Evolutionary conservation across 139 green algal species (phyloP).

Genomic region (Chara braunii): DNA sequence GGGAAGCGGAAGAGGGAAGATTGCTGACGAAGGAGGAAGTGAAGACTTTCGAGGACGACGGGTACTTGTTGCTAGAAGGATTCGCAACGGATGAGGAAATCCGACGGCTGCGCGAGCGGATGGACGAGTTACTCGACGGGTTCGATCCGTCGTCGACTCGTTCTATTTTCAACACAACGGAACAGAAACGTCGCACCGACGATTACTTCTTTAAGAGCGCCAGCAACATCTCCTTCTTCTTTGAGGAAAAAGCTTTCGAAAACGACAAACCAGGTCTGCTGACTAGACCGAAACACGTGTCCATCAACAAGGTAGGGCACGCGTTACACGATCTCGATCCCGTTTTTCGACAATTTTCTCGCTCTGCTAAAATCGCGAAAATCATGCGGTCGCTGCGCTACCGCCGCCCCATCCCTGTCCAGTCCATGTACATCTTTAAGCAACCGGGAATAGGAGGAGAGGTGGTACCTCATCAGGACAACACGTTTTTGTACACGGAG

Average conservation of each 20-base stretch:
- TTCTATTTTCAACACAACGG: too few relatives aligned
- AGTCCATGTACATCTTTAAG: constrained; percentile 93
- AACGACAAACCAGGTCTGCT: constrained; percentile 39
- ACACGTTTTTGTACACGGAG: constrained; percentile 80
- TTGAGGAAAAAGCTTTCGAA: constrained; percentile 71
- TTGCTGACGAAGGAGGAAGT: too few relatives aligned
- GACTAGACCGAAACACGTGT: constrained; percentile 19
- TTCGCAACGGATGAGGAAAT: constrained; percentile 42
- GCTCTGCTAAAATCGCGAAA: constrained; percentile 52
- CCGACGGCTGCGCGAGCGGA: constrained; percentile 2
- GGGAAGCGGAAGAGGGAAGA: too few relatives aligned
- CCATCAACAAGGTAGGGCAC: constrained; percentile 90
- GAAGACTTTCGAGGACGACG: too few relatives aligned
- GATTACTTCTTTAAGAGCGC: constrained; percentile 69
- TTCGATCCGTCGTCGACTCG: constrained; percentile 36
- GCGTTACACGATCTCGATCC: constrained; percentile 87
- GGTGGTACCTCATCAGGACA: constrained; percentile 84
- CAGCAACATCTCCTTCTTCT: constrained; percentile 46
- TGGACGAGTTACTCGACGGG: constrained; percentile 28
- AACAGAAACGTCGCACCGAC: constrained; percentile 49
- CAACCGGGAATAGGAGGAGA: constrained; percentile 84
- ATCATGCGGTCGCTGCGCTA: constrained; percentile 67
- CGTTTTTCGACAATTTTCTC: constrained; percentile 67
- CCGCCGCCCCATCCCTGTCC: constrained; percentile 70
- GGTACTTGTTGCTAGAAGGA: constrained; percentile 45